Evolutionary conservation across 495 filamentous ascomycete genomes (phyloP), one percentile per base, ranked within the genome.

Genomic region (Aspergillus affinis): DNA sequence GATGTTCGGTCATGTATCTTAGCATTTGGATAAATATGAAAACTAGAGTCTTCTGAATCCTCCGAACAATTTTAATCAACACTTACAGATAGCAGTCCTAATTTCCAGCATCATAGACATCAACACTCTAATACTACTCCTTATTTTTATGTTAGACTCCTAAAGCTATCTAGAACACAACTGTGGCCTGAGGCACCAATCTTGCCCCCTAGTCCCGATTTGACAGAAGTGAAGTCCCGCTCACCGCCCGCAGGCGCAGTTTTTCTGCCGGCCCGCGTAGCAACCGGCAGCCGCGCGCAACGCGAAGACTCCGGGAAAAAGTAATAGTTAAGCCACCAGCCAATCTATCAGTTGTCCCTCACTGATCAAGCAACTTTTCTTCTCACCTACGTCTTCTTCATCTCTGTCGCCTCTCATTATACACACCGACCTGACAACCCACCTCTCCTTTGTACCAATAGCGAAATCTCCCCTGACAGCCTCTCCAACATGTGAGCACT

Each of bases 401-500:
- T 30, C 26, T 51, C 6, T 20, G 23, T 49, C 17, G 2, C n/a
- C 23, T 27, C n/a, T 18, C 44, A 32, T 45, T 55, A 51, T 49
- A 20, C 13, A 4, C 15, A 4, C 15, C 9, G 23, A 58, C 51
- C 46, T 36, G 30, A 52, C 51, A 19, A 26, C 55, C 32, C 49
- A 52, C 29, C 29, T 51, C 18, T 49, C 62, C 13, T 49, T 48
- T 10, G 10, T 20, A 9, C n/a, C 6, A 49, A 17, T 20, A 20
- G 21, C 50, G 50, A 52, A 27, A 20, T 15, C 7, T 20, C 13
- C 27, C 29, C 27, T 50, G 29, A 55, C n/a, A 67, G 64, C 66
- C 66, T 58, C 73, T 78, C 75, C 75, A 73, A 62, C 57, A 79
- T 79, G 77, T 79, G 65, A 69, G 74, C 60, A 59, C 30, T 53